phyloP scores from a whole-genome alignment of 768 basidiomycete genomes.

The Strobilomyces dryophilus region DNA sequence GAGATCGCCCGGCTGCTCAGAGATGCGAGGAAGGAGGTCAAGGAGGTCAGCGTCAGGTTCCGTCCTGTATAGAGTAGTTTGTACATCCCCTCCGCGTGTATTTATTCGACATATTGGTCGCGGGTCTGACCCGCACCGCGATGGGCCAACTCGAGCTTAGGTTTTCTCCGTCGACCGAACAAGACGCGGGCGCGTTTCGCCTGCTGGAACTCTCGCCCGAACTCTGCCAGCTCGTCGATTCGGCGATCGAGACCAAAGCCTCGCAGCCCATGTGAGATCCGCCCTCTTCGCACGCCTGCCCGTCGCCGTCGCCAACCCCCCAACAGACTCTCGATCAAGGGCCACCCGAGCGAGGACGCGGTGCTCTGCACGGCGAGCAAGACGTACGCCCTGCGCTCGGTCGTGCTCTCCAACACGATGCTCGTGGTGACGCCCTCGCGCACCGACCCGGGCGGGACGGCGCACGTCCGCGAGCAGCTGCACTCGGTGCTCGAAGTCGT shows the following conservation, averaged over 20 bases:
- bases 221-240: constrained; percentile 57
- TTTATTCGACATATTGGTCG: neutral
- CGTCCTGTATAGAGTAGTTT: constrained; percentile 33
- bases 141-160: constrained; percentile 37
- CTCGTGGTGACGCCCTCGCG: constrained; percentile 61
- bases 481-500: constrained; percentile 82
- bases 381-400: constrained; percentile 81
- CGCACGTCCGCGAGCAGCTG: constrained; percentile 76
- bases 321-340: constrained; percentile 76
- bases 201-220: constrained; percentile 74
- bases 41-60: constrained; percentile 70
- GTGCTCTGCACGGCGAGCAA: constrained; percentile 80
- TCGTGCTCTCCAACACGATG: constrained; percentile 86
- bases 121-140: neutral
- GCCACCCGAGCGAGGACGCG: constrained; percentile 76
- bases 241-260: constrained; percentile 34
- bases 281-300: neutral
- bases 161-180: constrained; percentile 47
- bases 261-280: constrained; percentile 27
- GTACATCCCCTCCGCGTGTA: neutral
- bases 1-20: constrained; percentile 55
- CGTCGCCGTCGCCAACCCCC: neutral
- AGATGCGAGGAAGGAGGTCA: constrained; percentile 56
- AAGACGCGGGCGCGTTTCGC: constrained; percentile 54
- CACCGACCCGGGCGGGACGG: constrained; percentile 33